Percentiles rank a stretch among this genome's conserved stretches.
These are phyloP conservation scores for Cytospora mali DNA, from an alignment of 2,329 filamentous ascomycete species.

Conservation along the genomic window DNA sequence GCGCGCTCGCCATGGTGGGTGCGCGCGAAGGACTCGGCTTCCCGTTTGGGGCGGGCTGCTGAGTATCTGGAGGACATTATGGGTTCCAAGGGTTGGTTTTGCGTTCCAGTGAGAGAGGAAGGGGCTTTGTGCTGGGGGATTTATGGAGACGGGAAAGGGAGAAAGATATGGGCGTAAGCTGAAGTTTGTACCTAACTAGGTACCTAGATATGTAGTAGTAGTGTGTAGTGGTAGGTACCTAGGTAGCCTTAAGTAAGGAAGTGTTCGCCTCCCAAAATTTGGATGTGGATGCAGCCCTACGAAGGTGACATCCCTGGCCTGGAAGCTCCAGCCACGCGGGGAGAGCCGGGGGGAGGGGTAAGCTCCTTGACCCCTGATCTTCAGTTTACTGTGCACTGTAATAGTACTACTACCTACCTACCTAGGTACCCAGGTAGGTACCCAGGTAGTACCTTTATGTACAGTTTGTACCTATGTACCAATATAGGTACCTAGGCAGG, in stretches of 20 bases:
- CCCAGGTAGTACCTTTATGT: background rate
- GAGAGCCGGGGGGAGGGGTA: background rate
- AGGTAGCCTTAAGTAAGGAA: background rate
- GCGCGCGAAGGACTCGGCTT: conserved; percentile 78
- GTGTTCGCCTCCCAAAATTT: background rate
- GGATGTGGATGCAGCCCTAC: conserved; percentile 21
- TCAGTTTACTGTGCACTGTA: background rate
- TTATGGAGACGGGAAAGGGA: background rate
- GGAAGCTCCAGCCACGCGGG: background rate
- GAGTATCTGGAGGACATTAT: conserved; percentile 60
- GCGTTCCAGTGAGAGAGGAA: background rate
- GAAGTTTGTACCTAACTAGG: too few species aligned
- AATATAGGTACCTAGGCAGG: background rate
- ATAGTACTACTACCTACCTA: background rate
- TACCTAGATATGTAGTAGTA: too few species aligned
- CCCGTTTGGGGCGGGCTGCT: conserved; percentile 79
- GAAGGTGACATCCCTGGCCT: conserved; percentile 4
- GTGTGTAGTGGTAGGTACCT: too few species aligned
- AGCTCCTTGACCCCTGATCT: background rate
- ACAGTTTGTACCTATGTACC: too few species aligned
- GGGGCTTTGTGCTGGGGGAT: too few species aligned
- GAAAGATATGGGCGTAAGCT: background rate
- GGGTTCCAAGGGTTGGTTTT: too few species aligned
- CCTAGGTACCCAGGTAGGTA: background rate
- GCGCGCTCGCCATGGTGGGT: conserved; percentile 65